These are phyloP conservation scores for Aspergillus neoniger DNA, from an alignment of 2,329 filamentous ascomycete species.

Conservation along the genomic window DNA sequence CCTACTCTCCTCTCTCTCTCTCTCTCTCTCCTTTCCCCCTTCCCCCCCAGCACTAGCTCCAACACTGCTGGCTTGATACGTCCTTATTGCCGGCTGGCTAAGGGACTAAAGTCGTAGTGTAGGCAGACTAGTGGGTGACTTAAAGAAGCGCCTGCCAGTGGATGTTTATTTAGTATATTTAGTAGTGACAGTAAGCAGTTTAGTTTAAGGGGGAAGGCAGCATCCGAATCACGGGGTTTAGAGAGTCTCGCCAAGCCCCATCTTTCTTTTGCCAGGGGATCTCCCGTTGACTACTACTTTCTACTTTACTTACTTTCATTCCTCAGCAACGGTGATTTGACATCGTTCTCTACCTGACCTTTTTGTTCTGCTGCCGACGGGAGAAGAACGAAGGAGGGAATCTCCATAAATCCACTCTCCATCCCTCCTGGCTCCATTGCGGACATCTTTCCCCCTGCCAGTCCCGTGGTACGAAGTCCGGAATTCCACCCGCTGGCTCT, in stretches of 20 bases:
- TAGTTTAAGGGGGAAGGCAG: constrained; percentile 1
- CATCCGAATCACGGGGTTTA: constrained; percentile 2
- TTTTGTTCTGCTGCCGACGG: not conserved
- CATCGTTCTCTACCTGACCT: not conserved
- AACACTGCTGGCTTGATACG: not conserved
- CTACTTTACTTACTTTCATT: not conserved
- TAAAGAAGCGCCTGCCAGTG: not conserved
- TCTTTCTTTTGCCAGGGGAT: not conserved
- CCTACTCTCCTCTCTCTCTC: too few species aligned
- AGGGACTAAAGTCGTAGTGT: not conserved
- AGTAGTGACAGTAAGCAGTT: too few species aligned
- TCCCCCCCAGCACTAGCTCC: not conserved
- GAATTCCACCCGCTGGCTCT: constrained; percentile 17
- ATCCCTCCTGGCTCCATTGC: constrained; percentile 6
- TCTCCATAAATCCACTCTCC: not conserved
- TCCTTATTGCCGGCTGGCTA: not conserved
- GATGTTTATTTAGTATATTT: not conserved
- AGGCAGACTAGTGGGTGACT: not conserved
- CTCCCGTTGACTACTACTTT: too few species aligned
- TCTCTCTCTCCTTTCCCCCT: too few species aligned
- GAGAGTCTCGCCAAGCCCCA: constrained; percentile 9
- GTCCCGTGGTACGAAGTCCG: constrained; percentile 10
- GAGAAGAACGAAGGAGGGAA: not conserved
- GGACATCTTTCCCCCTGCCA: constrained; percentile 9
- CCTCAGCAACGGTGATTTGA: not conserved